Base-by-base conservation (phyloP, 2,329 filamentous ascomycete genomes). In the Aspergillus vadensis region DNA sequence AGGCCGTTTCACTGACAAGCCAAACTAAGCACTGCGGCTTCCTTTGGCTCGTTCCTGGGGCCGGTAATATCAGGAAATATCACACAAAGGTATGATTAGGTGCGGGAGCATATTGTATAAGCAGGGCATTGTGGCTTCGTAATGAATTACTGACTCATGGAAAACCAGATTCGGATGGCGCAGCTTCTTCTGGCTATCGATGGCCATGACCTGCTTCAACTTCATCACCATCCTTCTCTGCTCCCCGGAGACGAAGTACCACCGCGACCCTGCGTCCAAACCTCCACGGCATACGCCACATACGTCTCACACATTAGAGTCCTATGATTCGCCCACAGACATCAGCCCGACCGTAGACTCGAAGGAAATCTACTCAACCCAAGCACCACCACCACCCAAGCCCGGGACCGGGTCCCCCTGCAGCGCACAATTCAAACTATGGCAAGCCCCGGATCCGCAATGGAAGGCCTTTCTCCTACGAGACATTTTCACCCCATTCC, bases 181-280 rank as follows among this genome's bases (percentile, higher is more conserved):
- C 5, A 61, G 59, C 55, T 61, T 61, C 32, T 61, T 57, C 54
- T 61, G 59, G 59, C 55, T 61, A 21, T 57, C 54, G 5, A 15
- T 57, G 9, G 59, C 54, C 14, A 38, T 61, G 25, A 49, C 41
- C n/a, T 41, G 14, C 5, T 25, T 57, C 49, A 57, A 49, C 32
- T 15, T 61, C 21, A 15, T 57, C 23, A 41, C 27, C 14, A 12
- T 57, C 7, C n/a, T 53, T 0, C 14, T 52, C 41, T 50, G 19
- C 49, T 54, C 32, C 30, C 59, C 59, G 5, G 59, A 61, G 25
- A 61, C 59, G 9, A 57, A 53, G 17, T 59, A 43, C n/a, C 38
- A 7, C 1, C 39, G 50, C 1, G 17, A 54, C 1, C 15, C 39
- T 6, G 8, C 43, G 15, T 14, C 14, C 17, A 54, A 39, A 9